A percentile compares a stretch with the other conserved stretches of the same genome.
Conservation (phyloP, 2,329 filamentous ascomycete species). For the Aspergillus terreus region DNA sequence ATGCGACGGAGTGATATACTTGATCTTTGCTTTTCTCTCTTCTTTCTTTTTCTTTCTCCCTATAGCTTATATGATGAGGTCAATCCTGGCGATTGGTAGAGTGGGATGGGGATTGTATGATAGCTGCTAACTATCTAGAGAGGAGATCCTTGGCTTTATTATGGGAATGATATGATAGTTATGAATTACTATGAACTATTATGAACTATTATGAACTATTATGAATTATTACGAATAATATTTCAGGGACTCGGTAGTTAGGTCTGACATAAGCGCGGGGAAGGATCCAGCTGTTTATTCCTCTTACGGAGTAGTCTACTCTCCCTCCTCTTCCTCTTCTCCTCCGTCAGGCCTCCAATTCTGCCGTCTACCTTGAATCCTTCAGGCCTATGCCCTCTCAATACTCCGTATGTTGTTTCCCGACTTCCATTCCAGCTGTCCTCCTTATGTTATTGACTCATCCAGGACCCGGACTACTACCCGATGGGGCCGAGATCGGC, state of each 20-base stretch:
- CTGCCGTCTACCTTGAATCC: neutral
- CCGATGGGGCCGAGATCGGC: neutral
- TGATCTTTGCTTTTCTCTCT: neutral
- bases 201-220: no score
- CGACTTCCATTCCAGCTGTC: neutral
- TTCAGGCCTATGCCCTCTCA: no score
- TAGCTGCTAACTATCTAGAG: neutral
- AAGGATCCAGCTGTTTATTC: neutral
- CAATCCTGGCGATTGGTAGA: constrained; percentile 2
- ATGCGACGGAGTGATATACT: no score
- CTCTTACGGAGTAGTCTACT: neutral
- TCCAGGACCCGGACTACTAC: neutral
- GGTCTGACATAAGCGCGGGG: neutral
- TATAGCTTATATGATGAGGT: neutral
- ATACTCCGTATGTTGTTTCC: no score
- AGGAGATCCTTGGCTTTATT: neutral
- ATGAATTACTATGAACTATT: neutral
- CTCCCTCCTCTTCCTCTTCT: no score
- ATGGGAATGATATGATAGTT: neutral
- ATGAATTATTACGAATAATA: no score
- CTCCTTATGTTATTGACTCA: neutral
- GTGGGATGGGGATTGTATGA: constrained; percentile 1
- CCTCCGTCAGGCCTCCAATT: neutral
- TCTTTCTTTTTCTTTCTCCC: neutral
- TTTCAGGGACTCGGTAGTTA: neutral